Conservation (phyloP, 495 filamentous ascomycete species). For the Aspergillus saccharolyticus region DNA sequence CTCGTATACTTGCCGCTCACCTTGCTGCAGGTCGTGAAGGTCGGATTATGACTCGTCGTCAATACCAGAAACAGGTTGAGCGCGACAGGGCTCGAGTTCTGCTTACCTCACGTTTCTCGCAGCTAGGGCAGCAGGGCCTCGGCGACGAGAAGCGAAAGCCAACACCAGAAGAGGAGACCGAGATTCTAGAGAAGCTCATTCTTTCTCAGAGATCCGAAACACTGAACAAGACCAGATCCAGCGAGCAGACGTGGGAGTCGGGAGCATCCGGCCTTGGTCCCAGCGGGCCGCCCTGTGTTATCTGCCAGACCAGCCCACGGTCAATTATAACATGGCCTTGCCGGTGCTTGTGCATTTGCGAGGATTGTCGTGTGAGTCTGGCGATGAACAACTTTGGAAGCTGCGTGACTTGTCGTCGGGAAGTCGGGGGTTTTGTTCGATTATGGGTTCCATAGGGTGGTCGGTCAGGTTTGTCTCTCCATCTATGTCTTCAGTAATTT, state of each 20-base stretch:
- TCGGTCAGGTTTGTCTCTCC: neutral
- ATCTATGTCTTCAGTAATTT: neutral
- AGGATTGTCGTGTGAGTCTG: constrained; percentile 88
- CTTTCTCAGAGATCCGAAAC: constrained; percentile 49
- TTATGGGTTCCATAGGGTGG: constrained; percentile 74
- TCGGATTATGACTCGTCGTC: constrained; percentile 74
- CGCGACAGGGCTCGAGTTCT: constrained; percentile 63
- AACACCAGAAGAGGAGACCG: constrained; percentile 68
- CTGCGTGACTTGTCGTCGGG: constrained; percentile 87
- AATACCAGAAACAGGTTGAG: constrained; percentile 61
- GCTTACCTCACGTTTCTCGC: constrained; percentile 35
- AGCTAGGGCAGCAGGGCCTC: constrained; percentile 10
- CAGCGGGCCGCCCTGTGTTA: constrained; percentile 82
- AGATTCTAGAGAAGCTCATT: constrained; percentile 76
- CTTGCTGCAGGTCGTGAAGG: constrained; percentile 50
- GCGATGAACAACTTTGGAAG: constrained; percentile 96
- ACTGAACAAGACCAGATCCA: constrained; percentile 13
- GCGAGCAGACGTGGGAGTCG: constrained; percentile 51
- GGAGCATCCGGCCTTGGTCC: constrained; percentile 67
- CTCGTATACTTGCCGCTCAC: constrained; percentile 75
- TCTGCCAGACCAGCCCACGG: constrained; percentile 82
- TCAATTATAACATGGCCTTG: constrained; percentile 97
- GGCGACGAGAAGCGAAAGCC: constrained; percentile 34
- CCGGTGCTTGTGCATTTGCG: constrained; percentile 86
- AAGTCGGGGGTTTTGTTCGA: constrained; percentile 79